Conservation (phyloP, 2,329 filamentous ascomycete genomes). For the Lasiodiplodia gonubiensis region DNA sequence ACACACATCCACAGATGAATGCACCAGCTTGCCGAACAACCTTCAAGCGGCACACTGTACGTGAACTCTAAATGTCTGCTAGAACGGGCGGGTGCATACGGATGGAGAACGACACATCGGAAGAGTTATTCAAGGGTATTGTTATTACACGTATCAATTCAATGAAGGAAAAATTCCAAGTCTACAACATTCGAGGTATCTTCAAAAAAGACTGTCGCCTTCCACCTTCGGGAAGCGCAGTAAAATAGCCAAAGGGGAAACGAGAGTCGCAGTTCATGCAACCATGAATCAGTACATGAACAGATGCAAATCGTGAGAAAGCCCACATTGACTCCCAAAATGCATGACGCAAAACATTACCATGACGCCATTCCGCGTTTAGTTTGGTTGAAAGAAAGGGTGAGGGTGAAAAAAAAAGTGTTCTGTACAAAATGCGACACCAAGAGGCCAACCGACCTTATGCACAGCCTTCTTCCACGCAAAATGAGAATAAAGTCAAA, state of each 20-base stretch:
- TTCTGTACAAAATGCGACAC: conserved; percentile 8
- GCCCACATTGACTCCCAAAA: conserved; percentile 3
- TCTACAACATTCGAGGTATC: conserved; percentile 22
- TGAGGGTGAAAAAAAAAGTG: not conserved
- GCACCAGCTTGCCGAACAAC: not conserved
- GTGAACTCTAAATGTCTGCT: too few species aligned
- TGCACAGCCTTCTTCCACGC: conserved; percentile 1
- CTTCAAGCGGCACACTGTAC: not conserved
- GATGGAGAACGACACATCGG: not conserved
- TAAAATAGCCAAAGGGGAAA: not conserved
- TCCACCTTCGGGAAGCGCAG: not conserved
- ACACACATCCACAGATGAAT: not conserved
- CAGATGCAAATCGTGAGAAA: not conserved
- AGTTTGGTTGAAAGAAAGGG: not conserved
- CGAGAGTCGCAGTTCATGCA: not conserved
- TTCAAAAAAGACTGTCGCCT: conserved; percentile 11
- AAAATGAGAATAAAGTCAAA: not conserved
- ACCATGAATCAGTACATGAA: not conserved
- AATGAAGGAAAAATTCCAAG: not conserved
- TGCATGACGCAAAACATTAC: conserved; percentile 17
- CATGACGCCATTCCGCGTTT: not conserved
- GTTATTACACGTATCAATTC: not conserved
- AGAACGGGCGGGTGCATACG: too few species aligned
- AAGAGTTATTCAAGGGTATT: not conserved
- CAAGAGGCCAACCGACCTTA: not conserved